A percentile compares a stretch with the other conserved stretches of the same genome.
phyloP scores from a whole-genome alignment of 2,329 filamentous ascomycete species.

The Colletotrichum endophyticum region DNA sequence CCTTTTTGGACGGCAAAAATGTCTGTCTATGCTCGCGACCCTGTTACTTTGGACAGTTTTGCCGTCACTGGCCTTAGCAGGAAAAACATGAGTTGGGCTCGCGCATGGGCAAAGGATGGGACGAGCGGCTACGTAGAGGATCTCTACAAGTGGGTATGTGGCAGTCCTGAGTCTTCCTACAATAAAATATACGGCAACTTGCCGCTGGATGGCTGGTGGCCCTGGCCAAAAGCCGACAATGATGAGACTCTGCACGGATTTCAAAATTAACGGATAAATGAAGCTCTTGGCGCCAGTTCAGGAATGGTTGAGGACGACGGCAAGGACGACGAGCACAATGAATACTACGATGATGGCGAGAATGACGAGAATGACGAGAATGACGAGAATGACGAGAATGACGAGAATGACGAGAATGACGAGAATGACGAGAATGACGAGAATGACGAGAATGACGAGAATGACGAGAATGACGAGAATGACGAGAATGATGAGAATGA shows the following conservation, averaged over 20 bases:
- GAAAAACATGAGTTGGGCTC: not conserved
- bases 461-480: too few species aligned
- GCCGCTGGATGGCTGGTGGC: constrained; percentile 19
- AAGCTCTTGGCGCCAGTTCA: not conserved
- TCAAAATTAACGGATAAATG: not conserved
- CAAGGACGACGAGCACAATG: not conserved
- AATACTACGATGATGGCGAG: not conserved
- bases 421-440: too few species aligned
- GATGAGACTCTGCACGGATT: not conserved
- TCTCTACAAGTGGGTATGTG: not conserved
- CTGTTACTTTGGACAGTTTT: not conserved
- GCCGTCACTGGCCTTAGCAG: not conserved
- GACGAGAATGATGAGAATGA: too few species aligned
- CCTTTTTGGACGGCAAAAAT: not conserved
- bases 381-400: too few species aligned
- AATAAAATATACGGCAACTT: constrained; percentile 12
- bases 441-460: too few species aligned
- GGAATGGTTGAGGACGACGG: not conserved
- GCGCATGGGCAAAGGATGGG: not conserved
- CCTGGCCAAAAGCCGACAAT: not conserved
- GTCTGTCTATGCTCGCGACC: not conserved
- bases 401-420: too few species aligned
- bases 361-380: not conserved
- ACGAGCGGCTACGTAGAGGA: accelerated
- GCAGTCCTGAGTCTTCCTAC: not conserved